Percentiles rank a stretch among this genome's conserved stretches.
Evolutionary conservation across 768 basidiomycete genomes (phyloP).

Genomic region (Suillus luteus): DNA sequence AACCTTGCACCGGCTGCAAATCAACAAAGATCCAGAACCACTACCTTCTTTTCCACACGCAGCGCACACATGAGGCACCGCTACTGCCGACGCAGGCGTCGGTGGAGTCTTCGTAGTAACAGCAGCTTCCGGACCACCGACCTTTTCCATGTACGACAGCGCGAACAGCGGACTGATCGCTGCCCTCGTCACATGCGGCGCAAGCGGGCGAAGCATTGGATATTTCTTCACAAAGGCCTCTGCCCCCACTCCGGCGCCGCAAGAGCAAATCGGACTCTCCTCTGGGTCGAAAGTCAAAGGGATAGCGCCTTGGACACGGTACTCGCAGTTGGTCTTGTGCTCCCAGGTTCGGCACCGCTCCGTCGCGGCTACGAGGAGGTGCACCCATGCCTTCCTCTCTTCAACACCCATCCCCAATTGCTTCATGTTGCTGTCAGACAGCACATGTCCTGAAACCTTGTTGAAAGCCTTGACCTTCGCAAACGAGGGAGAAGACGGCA

Average conservation of each 20-base stretch:
- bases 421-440: conserved; percentile 22
- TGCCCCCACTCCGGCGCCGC: conserved; percentile 52
- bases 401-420: not conserved
- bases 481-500: not conserved
- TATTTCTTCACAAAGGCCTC: conserved; percentile 40
- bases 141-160: conserved; percentile 48
- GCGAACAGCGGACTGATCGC: conserved; percentile 58
- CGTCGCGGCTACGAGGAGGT: conserved; percentile 49
- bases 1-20: conserved; percentile 41
- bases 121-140: conserved; percentile 12
- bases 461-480: not conserved
- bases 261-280: conserved; percentile 50
- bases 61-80: conserved; percentile 15
- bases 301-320: conserved; percentile 34
- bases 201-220: conserved; percentile 32
- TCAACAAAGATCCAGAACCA: conserved; percentile 22
- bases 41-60: conserved; percentile 23
- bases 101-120: not conserved
- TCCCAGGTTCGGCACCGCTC: conserved; percentile 58
- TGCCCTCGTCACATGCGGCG: conserved; percentile 47
- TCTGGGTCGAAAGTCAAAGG: conserved; percentile 42
- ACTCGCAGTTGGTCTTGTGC: conserved; percentile 51
- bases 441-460: not conserved
- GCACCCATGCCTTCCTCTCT: conserved; percentile 42
- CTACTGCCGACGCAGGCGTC: not conserved